Percentiles rank a stretch among this genome's conserved stretches.
phyloP scores from a whole-genome alignment of 495 filamentous ascomycete species.

The Penicillium canescens region DNA sequence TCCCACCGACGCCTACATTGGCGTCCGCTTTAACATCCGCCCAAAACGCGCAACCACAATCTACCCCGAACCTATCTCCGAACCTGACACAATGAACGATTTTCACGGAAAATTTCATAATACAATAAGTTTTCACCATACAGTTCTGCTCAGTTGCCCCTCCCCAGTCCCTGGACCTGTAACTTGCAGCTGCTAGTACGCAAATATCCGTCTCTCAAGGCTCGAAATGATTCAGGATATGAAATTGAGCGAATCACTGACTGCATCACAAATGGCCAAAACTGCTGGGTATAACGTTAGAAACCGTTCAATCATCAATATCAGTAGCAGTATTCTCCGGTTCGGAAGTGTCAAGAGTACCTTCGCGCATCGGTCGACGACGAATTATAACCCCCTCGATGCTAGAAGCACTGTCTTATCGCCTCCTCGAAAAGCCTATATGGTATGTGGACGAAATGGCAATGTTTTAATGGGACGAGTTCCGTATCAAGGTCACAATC shows the following conservation, averaged over 20 bases:
- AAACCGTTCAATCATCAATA: slow-evolving; percentile 15
- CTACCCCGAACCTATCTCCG: no score
- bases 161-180: no score
- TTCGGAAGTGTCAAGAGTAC: slow-evolving; percentile 12
- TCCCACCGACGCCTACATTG: no score
- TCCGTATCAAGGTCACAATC: not conserved
- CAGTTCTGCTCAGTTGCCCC: no score
- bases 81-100: no score
- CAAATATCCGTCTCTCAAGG: no score
- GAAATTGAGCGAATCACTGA: not conserved
- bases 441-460: slow-evolving; percentile 18
- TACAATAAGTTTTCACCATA: no score
- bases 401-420: slow-evolving; percentile 13
- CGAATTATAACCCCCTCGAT: slow-evolving; percentile 19
- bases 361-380: not conserved
- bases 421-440: slow-evolving; percentile 14
- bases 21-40: no score
- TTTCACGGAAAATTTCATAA: no score
- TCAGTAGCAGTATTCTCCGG: slow-evolving; percentile 20
- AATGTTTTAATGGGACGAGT: slow-evolving; percentile 17
- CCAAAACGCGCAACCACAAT: no score
- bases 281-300: slow-evolving; percentile 17
- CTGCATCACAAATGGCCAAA: slow-evolving; percentile 14
- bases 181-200: no score
- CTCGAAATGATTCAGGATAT: not conserved